Base-by-base conservation (phyloP, 2,329 filamentous ascomycete species). In the Trichoderma atrobrunneum region DNA sequence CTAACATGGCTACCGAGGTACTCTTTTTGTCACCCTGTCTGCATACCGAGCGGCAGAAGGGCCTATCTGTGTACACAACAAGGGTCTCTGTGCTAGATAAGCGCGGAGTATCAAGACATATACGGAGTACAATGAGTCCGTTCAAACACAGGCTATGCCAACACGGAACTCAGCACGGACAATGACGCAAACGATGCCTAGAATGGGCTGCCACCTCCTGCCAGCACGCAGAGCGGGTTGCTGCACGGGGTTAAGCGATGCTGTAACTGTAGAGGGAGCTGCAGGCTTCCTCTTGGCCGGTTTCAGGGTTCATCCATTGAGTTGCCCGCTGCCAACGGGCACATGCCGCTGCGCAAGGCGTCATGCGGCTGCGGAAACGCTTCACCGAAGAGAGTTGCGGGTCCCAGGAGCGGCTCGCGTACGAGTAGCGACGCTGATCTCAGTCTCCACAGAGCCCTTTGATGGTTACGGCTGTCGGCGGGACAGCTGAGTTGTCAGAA, bases 261-360 rank as follows among this genome's bases (percentile, higher is more conserved):
- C 34, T 30, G 65, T 34, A 18, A 62, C 8, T 62, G 24, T 18
- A 14, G 48, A 56, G 16, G 7, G 48, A 14, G 21, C 36, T 48
- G 34, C 67, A 63, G 62, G 62, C 72, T 73, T 68, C 32, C 43
- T 65, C 28, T 62, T 70, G 36, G 57, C 66, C 57, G 26, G 57
- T 62, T 51, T 70, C 66, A 62, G 56, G 66, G 66, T 28, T 34
- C 26, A 39, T 39, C 32, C 39, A 21, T 43, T 32, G 24, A 43
- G 54, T 43, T 56, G 32, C 65, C 51, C 54, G 54, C 65, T 60
- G 51, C 54, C 54, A 60, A 28, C 63, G 48, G 32, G 63, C 63
- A 57, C 21, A 65, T 65, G 48, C 51, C 65, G 51, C 65, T 68
- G 32, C 51, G 63, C 63, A 34, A 65, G 64, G 32, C 32, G 51